Evolutionary conservation across 768 basidiomycete genomes (phyloP), one percentile per base, ranked within the genome.

Genomic region (Exidia glandulosa): DNA sequence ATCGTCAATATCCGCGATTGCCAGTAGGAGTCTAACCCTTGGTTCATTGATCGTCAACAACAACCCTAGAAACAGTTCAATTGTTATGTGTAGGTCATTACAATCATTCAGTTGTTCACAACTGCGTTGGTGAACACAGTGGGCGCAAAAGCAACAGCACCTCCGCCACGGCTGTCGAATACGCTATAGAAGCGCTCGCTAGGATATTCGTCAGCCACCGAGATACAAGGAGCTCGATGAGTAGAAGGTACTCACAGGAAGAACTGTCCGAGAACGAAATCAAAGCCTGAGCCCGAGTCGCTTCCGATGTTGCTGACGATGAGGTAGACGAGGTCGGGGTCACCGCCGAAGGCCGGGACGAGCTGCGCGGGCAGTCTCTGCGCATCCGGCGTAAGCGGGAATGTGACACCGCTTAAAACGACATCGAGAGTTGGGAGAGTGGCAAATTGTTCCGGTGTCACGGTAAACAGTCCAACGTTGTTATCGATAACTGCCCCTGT

Each of bases 311-410:
- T 65, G 34, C 45, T 58, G 12, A 75, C 71, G 56, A 77, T 70
- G 32, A 84, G 73, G 64, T 85, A 86, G 62, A 86, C 84, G 59
- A 70, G 69, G 64, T 67, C 65, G 3, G 71, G 62, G 30, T 72
- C 67, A 50, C 87, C 87, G 58, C 84, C 84, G 14, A 88, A 76
- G 32, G 72, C 70, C 14, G 72, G 68, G 72, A 88, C 86, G 61
- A 82, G 73, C 3, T 74, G 65, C 54, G 81, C 80, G 0, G 85
- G 85, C 83, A 84, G 87, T 62, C 84, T 81, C 75, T 88, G 86
- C 2, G 82, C 85, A 64, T 86, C 83, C 19, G 81, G 67, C 2
- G 81, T 82, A 59, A 87, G 63, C 67, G 81, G 79, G 64, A 76
- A 84, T 7, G 76, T 77, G 14, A 70, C 70, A 79, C 82, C 71